phyloP scores from a whole-genome alignment of 805 yeast species.

The Clavispora santaluciae region DNA sequence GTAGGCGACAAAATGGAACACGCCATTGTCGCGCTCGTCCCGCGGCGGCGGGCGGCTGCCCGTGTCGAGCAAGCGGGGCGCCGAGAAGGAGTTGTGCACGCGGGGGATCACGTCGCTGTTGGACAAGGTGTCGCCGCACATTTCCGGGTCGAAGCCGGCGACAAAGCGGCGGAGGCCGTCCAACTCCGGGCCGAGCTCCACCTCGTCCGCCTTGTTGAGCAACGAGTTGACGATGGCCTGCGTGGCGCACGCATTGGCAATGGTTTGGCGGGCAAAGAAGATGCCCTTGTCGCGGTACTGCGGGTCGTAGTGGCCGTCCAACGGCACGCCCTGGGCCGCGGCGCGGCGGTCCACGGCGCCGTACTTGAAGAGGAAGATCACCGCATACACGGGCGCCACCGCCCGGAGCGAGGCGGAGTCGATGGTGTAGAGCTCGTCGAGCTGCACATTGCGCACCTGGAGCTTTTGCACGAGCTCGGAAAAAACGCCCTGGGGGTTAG shows the following conservation, averaged over 20 bases:
- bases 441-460: constrained; percentile 48
- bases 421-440: constrained; percentile 53
- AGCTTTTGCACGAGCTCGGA: constrained; percentile 56
- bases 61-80: constrained; percentile 49
- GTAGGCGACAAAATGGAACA: constrained; percentile 60
- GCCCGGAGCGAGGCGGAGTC: constrained; percentile 39
- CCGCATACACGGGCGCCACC: constrained; percentile 49
- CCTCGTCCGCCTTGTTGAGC: constrained; percentile 34
- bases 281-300: constrained; percentile 32
- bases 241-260: constrained; percentile 71
- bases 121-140: constrained; percentile 58
- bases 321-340: constrained; percentile 30
- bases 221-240: constrained; percentile 60
- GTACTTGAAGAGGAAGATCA: constrained; percentile 60
- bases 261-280: constrained; percentile 60
- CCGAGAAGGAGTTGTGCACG: constrained; percentile 58
- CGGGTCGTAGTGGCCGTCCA: constrained; percentile 41
- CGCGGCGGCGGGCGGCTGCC: constrained; percentile 27
- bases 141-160: constrained; percentile 47
- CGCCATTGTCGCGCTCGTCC: constrained; percentile 43
- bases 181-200: constrained; percentile 48
- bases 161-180: constrained; percentile 46
- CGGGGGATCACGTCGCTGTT: constrained; percentile 52
- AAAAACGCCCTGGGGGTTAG: constrained; percentile 46
- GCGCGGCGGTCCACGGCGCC: constrained; percentile 33